Evolutionary conservation across 2,329 filamentous ascomycete genomes (phyloP).

Genomic region (Penicillium decumbens): DNA sequence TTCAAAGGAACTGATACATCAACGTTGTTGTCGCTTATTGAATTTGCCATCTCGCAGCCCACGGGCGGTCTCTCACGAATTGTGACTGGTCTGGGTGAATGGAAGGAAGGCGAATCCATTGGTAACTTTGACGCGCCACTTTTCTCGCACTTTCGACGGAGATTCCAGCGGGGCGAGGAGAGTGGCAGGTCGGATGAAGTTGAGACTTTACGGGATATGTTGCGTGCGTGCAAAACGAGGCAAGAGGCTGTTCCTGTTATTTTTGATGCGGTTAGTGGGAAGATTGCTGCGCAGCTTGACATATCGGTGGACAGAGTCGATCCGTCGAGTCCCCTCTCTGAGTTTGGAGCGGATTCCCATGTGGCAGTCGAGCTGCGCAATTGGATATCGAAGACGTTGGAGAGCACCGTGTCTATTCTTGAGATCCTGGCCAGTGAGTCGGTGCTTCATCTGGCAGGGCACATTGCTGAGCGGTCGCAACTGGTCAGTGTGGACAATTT

Average conservation of each 20-base stretch:
- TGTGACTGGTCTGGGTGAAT: conserved; percentile 24
- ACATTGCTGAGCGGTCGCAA: conserved; percentile 15
- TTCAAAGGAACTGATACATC: conserved; percentile 21
- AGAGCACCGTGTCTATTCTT: conserved; percentile 26
- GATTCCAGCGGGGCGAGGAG: neutral
- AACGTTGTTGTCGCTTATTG: conserved; percentile 18
- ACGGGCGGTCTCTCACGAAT: conserved; percentile 10
- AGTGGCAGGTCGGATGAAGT: neutral
- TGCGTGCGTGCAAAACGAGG: conserved; percentile 7
- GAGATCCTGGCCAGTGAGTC: conserved; percentile 27
- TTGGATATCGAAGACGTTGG: conserved; percentile 39
- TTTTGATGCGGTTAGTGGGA: conserved; percentile 14
- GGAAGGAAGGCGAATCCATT: conserved; percentile 19
- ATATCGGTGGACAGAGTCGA: conserved; percentile 19
- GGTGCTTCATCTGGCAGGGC: conserved; percentile 21
- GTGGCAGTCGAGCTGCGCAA: conserved; percentile 46
- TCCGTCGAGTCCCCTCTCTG: conserved; percentile 25
- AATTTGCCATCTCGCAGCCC: conserved; percentile 13
- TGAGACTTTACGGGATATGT: conserved; percentile 9
- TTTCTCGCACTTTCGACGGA: conserved; percentile 23
- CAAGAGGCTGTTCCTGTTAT: conserved; percentile 19
- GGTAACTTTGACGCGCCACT: conserved; percentile 22
- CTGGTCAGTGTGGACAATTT: neutral
- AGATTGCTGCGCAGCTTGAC: conserved; percentile 19
- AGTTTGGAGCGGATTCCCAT: conserved; percentile 43